Conservation (phyloP, 805 yeast genomes). For the Lipomyces sp. region DNA sequence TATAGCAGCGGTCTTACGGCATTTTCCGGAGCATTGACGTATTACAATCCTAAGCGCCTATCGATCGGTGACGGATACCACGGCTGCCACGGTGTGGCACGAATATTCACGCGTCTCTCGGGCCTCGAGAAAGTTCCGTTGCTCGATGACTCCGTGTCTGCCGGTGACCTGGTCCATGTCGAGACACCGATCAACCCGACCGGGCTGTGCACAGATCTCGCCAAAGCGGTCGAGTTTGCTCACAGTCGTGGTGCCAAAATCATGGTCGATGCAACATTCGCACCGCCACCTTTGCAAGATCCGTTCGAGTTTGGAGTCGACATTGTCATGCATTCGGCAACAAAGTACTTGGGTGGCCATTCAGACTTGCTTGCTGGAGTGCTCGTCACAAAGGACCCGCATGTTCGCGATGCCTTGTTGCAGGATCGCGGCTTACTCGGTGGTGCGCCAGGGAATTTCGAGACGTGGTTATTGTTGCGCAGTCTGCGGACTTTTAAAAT, state of each 20-base stretch:
- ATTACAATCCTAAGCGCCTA: conserved; percentile 71
- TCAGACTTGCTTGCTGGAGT: conserved; percentile 87
- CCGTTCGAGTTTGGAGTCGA: conserved; percentile 87
- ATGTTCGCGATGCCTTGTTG: conserved; percentile 53
- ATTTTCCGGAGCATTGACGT: conserved; percentile 71
- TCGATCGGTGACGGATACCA: conserved; percentile 83
- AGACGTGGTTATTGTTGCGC: conserved; percentile 72
- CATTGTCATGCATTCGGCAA: conserved; percentile 88
- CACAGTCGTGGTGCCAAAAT: conserved; percentile 77
- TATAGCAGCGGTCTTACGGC: conserved; percentile 85
- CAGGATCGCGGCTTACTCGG: conserved; percentile 75
- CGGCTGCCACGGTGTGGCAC: conserved; percentile 76
- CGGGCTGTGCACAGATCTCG: conserved; percentile 68
- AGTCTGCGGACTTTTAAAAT: conserved; percentile 80
- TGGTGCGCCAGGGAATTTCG: conserved; percentile 77
- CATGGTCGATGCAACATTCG: conserved; percentile 84
- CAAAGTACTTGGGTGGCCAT: conserved; percentile 95
- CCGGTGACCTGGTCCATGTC: conserved; percentile 79
- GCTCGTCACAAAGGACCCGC: conserved; percentile 63
- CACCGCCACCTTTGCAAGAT: conserved; percentile 86
- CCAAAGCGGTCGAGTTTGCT: conserved; percentile 67
- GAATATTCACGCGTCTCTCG: conserved; percentile 63
- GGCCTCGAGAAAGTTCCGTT: conserved; percentile 56
- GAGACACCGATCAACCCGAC: conserved; percentile 91
- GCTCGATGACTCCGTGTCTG: conserved; percentile 54